Evolutionary conservation across 1,284 basidiomycete species (phyloP).

Genomic region (Boletus holoroseus): DNA sequence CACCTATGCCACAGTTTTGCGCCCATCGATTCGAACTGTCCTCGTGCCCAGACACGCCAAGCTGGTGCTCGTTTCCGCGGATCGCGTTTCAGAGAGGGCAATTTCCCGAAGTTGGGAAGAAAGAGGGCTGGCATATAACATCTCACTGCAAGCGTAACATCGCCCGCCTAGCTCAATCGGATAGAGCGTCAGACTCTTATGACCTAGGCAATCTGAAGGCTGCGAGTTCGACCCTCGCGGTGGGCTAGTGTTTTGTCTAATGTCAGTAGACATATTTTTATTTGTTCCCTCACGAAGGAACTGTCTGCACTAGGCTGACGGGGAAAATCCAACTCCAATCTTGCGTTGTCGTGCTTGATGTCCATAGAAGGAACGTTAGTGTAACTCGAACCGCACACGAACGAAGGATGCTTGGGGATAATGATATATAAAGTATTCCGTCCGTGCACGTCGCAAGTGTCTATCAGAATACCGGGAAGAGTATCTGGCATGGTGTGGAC

Average conservation of each 20-base stretch:
- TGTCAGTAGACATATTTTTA: background rate
- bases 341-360: background rate
- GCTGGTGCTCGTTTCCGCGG: background rate
- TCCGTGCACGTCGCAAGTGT: conserved; percentile 12
- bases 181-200: conserved; percentile 77
- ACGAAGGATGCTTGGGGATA: conserved; percentile 15
- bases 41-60: conserved; percentile 3
- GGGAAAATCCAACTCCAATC: background rate
- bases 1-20: conserved; percentile 27
- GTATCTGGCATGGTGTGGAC: conserved; percentile 5
- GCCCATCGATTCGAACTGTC: conserved; percentile 13
- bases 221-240: conserved; percentile 90
- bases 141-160: background rate
- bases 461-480: conserved; percentile 1
- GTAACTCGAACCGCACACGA: background rate
- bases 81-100: conserved; percentile 17
- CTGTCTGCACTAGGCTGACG: background rate
- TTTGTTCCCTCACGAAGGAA: background rate
- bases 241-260: conserved; percentile 50
- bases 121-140: no score
- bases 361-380: background rate
- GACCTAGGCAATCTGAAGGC: conserved; percentile 57
- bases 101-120: conserved; percentile 12
- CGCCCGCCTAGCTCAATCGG: conserved; percentile 84
- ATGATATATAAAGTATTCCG: conserved; percentile 22